Conservation (phyloP, 2,329 filamentous ascomycete genomes). For the Colletotrichum filicis region DNA sequence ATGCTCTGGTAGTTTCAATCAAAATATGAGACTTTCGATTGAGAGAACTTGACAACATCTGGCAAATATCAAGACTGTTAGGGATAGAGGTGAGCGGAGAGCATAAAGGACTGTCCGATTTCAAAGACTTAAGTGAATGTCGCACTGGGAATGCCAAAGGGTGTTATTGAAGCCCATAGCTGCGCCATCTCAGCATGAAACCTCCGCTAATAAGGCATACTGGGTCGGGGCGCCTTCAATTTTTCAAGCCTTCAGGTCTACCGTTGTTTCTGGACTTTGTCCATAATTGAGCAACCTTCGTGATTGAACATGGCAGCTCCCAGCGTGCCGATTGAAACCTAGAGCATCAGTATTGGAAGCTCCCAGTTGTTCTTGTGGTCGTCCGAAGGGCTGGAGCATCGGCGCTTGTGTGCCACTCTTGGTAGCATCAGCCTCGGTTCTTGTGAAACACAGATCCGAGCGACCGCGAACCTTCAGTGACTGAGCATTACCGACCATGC, state of each 20-base stretch:
- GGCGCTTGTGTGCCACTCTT: not conserved
- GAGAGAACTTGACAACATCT: too few relatives aligned
- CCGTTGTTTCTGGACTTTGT: not conserved
- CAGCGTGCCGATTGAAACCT: not conserved
- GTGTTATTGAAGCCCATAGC: too few relatives aligned
- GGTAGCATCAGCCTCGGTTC: not conserved
- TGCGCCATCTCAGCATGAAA: too few relatives aligned
- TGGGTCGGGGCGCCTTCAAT: too few relatives aligned
- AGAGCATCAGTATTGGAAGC: not conserved
- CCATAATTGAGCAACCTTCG: not conserved
- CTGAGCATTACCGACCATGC: not conserved
- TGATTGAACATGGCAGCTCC: not conserved
- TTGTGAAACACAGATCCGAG: conserved; percentile 12
- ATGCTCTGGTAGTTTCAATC: too few relatives aligned
- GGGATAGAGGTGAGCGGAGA: too few relatives aligned
- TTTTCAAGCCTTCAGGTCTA: not conserved
- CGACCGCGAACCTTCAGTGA: not conserved
- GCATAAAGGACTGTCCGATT: too few relatives aligned
- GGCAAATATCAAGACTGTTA: too few relatives aligned
- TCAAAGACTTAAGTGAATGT: too few relatives aligned
- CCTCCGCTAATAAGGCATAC: too few relatives aligned
- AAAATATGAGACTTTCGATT: too few relatives aligned
- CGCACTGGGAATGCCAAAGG: too few relatives aligned
- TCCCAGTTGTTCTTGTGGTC: not conserved
- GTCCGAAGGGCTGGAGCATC: not conserved